phyloP scores from a whole-genome alignment of 2,329 filamentous ascomycete species.

The Basipetospora chlamydospora region DNA sequence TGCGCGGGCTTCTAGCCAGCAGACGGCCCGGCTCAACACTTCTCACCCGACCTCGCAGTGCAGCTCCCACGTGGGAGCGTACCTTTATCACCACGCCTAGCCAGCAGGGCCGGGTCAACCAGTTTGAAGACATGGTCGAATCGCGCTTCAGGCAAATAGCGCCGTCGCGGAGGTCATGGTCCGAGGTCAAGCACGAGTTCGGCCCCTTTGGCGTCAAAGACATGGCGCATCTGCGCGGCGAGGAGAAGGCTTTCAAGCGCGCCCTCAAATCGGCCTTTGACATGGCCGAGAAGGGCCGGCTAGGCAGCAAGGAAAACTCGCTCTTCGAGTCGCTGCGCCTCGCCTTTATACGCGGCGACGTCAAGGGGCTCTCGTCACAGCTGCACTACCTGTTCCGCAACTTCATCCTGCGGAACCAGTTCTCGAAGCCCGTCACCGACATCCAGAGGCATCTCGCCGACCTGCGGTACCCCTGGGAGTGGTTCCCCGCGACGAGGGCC shows the following conservation, averaged over 20 bases:
- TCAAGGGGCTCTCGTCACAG: slow-evolving; percentile 36
- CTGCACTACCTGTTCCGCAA: slow-evolving; percentile 56
- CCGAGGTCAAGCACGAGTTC: slow-evolving; percentile 7
- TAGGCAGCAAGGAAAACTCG: slow-evolving; percentile 26
- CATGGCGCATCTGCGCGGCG: slow-evolving; percentile 25
- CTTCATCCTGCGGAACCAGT: slow-evolving; percentile 41
- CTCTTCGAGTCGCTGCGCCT: slow-evolving; percentile 44
- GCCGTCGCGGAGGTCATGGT: slow-evolving; percentile 7
- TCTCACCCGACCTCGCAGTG: not conserved
- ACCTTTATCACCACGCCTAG: slow-evolving; percentile 9
- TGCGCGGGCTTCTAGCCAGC: slow-evolving; percentile 7
- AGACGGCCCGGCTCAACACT: slow-evolving; percentile 16
- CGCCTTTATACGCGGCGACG: slow-evolving; percentile 40
- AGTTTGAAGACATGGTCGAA: slow-evolving; percentile 8
- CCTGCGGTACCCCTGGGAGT: slow-evolving; percentile 77
- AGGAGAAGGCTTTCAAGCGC: slow-evolving; percentile 29
- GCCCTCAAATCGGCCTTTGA: slow-evolving; percentile 29
- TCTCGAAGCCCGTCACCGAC: slow-evolving; percentile 39
- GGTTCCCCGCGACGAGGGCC: slow-evolving; percentile 73
- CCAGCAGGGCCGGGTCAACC: not conserved
- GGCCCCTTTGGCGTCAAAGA: slow-evolving; percentile 13
- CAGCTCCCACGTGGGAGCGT: not conserved
- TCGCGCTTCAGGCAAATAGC: slow-evolving; percentile 6
- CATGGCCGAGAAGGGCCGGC: slow-evolving; percentile 24
- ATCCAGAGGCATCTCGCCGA: slow-evolving; percentile 59